Conservation (phyloP, 805 yeast genomes). For the Yarrowia porcina region DNA sequence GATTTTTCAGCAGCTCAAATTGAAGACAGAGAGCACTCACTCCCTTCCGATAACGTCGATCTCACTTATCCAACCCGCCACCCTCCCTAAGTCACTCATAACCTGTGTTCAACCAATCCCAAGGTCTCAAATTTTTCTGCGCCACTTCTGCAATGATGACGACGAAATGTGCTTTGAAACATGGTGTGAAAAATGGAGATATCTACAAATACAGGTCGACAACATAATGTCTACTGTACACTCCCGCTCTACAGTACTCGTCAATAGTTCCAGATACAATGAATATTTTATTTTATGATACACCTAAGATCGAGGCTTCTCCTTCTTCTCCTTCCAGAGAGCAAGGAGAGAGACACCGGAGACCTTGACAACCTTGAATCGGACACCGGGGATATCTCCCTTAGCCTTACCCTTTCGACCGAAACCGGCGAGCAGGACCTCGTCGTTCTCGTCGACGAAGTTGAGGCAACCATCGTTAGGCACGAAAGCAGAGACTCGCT, state of each 20-base stretch:
- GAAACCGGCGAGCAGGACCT: conserved; percentile 99
- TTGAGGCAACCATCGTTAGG: conserved; percentile 99
- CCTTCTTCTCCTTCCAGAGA: conserved; percentile 99
- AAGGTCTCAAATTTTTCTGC: not conserved
- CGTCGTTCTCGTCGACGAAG: conserved; percentile 99
- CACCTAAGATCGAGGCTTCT: conserved; percentile 97
- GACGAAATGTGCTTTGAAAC: no score
- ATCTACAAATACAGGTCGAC: no score
- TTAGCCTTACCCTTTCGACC: conserved; percentile 99
- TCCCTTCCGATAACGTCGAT: no score
- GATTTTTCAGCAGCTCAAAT: no score
- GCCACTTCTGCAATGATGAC: no score
- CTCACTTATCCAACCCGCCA: no score
- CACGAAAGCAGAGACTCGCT: conserved; percentile 99
- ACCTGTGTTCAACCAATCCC: not conserved
- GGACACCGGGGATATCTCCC: conserved; percentile 99
- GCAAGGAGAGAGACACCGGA: conserved; percentile 99
- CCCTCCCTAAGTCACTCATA: no score
- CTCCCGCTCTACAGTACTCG: no score
- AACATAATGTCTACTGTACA: no score
- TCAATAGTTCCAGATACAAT: conserved; percentile 23
- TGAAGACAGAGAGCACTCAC: no score
- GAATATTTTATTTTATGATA: conserved; percentile 24
- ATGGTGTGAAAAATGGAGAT: no score
- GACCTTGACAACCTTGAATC: conserved; percentile 99